Evolutionary conservation across 768 basidiomycete species (phyloP).

Genomic region (Leucosporidium scottii): DNA sequence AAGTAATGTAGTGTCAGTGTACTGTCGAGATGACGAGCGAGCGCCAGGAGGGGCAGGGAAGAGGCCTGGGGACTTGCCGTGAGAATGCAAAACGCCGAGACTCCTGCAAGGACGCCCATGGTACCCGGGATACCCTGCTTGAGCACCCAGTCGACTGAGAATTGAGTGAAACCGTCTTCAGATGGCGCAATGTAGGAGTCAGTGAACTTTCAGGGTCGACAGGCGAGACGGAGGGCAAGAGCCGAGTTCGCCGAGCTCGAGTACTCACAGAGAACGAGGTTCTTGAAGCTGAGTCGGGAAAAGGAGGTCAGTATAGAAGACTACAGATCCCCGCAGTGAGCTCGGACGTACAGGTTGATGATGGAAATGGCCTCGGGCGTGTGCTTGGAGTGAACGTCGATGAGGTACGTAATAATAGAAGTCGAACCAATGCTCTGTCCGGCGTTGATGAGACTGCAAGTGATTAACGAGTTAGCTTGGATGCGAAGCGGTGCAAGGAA

Average conservation of each 20-base stretch:
- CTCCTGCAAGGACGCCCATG: slow-evolving; percentile 45
- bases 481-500: too few relatives aligned
- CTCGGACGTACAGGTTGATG: slow-evolving; percentile 12
- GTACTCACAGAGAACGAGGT: slow-evolving; percentile 44
- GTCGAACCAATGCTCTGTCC: slow-evolving; percentile 48
- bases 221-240: too few relatives aligned
- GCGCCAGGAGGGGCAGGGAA: background rate
- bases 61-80: slow-evolving; percentile 43
- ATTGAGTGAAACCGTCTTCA: slow-evolving; percentile 47
- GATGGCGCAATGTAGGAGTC: too few relatives aligned
- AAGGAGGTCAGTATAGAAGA: background rate
- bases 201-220: too few relatives aligned
- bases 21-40: too few relatives aligned
- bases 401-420: slow-evolving; percentile 48
- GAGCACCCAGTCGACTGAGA: slow-evolving; percentile 47
- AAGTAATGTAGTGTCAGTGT: background rate
- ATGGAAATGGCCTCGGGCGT: slow-evolving; percentile 42
- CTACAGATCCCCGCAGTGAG: too few relatives aligned
- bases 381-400: slow-evolving; percentile 48
- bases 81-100: slow-evolving; percentile 47
- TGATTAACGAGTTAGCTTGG: background rate
- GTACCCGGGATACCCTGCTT: slow-evolving; percentile 45
- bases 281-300: slow-evolving; percentile 38
- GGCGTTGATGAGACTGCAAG: slow-evolving; percentile 40
- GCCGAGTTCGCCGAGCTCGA: too few relatives aligned